A percentile compares a stretch with the other conserved stretches of the same genome.
These are phyloP conservation scores for Metarhizium rileyi DNA, from an alignment of 2,329 filamentous ascomycete genomes.

Conservation along the genomic window DNA sequence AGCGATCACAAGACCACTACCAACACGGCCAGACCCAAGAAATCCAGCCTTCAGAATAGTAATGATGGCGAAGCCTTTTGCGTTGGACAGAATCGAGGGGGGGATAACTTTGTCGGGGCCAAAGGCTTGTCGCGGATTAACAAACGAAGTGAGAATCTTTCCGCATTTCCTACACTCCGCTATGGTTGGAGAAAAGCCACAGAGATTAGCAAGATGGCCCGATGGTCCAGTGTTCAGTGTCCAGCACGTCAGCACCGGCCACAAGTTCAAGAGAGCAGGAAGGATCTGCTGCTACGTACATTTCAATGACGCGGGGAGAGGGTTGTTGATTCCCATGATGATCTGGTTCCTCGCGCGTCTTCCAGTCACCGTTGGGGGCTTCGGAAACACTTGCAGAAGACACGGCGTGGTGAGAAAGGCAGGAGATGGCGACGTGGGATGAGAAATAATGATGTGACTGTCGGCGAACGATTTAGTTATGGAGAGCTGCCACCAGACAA, in stretches of 20 bases:
- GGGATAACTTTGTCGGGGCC: constrained; percentile 97
- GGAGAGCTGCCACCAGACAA: neutral
- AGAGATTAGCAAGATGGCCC: neutral
- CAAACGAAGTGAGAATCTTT: constrained; percentile 89
- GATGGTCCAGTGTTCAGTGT: too few species aligned
- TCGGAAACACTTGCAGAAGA: constrained; percentile 1
- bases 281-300: constrained; percentile 42
- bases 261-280: neutral
- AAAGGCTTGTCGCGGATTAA: constrained; percentile 88
- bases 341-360: neutral
- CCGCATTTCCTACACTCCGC: constrained; percentile 96
- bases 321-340: constrained; percentile 55
- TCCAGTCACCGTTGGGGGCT: neutral
- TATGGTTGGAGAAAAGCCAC: constrained; percentile 27
- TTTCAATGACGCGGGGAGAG: constrained; percentile 56
- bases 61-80: constrained; percentile 82
- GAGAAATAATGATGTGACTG: constrained; percentile 1
- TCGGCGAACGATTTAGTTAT: neutral
- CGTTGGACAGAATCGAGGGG: constrained; percentile 76
- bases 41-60: constrained; percentile 84
- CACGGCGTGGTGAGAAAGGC: neutral
- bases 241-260: neutral
- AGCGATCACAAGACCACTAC: constrained; percentile 73
- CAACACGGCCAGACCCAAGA: constrained; percentile 72
- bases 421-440: neutral